Evolutionary conservation across 2,329 filamentous ascomycete species (phyloP).

Genomic region (Akanthomyces dipterigenus): DNA sequence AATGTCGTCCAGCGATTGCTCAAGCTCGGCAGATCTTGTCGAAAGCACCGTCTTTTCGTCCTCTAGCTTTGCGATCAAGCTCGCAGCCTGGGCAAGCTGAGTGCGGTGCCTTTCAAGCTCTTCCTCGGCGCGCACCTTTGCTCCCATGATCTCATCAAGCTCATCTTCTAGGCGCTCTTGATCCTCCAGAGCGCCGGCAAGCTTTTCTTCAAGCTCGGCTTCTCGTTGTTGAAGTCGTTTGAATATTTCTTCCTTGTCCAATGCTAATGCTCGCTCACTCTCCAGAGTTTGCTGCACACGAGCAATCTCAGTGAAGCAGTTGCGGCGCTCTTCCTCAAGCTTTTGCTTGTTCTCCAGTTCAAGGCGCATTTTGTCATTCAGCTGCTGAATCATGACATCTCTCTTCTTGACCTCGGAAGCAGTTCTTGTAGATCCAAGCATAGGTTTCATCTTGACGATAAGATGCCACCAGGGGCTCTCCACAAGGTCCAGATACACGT

Average conservation of each 20-base stretch:
- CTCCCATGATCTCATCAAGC: constrained; percentile 78
- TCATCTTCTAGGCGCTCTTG: constrained; percentile 93
- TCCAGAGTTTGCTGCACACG: constrained; percentile 91
- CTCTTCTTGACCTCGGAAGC: constrained; percentile 91
- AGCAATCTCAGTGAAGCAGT: constrained; percentile 79
- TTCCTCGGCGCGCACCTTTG: constrained; percentile 82
- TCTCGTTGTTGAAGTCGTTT: constrained; percentile 91
- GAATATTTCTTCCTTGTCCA: constrained; percentile 99
- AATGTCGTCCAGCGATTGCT: constrained; percentile 63
- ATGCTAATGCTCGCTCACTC: constrained; percentile 86
- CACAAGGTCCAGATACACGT: constrained; percentile 82
- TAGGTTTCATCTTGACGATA: constrained; percentile 88
- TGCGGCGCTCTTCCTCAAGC: constrained; percentile 84
- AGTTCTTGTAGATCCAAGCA: constrained; percentile 85
- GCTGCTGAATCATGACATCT: constrained; percentile 83
- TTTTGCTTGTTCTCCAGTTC: constrained; percentile 69
- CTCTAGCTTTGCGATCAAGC: constrained; percentile 79
- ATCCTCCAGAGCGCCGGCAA: constrained; percentile 85
- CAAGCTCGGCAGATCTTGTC: constrained; percentile 59
- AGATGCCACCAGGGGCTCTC: constrained; percentile 97
- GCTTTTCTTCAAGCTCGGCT: constrained; percentile 83
- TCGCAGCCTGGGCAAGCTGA: constrained; percentile 86
- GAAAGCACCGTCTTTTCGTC: constrained; percentile 74
- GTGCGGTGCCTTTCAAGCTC: constrained; percentile 71
- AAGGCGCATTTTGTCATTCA: constrained; percentile 75